Conservation (phyloP, 2,329 filamentous ascomycete genomes). For the Penicillium hesseltinei region DNA sequence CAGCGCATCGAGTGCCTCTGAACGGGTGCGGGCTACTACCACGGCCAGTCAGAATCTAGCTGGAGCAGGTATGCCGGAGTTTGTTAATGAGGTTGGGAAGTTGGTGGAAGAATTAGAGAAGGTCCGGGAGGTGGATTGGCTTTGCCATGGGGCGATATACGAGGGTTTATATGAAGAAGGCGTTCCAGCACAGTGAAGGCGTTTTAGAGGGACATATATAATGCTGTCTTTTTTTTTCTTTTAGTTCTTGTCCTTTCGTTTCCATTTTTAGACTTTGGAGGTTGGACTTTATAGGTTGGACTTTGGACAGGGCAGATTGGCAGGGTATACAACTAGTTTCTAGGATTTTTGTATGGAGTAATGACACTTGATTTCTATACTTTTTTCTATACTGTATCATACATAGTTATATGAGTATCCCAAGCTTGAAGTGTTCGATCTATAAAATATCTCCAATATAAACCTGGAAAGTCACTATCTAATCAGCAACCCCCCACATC, state of each 20-base stretch:
- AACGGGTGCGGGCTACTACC: conserved; percentile 57
- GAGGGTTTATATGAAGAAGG: conserved; percentile 48
- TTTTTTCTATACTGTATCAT: background rate
- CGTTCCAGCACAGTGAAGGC: conserved; percentile 16
- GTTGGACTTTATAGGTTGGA: conserved; percentile 2
- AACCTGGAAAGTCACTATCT: conserved; percentile 1
- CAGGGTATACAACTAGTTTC: conserved; percentile 3
- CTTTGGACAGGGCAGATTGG: conserved; percentile 11
- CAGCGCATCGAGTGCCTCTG: conserved; percentile 59
- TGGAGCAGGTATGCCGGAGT: conserved; percentile 61
- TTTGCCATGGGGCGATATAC: conserved; percentile 57
- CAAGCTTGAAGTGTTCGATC: no score
- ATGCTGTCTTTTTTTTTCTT: conserved; percentile 1
- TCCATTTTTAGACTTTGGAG: background rate
- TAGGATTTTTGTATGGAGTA: background rate
- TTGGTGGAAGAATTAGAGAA: conserved; percentile 59
- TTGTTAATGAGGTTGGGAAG: conserved; percentile 58
- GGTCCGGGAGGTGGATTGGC: conserved; percentile 59
- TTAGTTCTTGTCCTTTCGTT: background rate
- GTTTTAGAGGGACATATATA: conserved; percentile 11
- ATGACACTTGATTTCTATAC: background rate
- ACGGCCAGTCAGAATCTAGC: conserved; percentile 60
- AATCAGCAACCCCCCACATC: conserved; percentile 11
- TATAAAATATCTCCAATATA: background rate
- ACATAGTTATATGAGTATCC: background rate